Evolutionary conservation across 352 stramenopile species (phyloP), one percentile per base, ranked within the genome.

Genomic region (Blastocystis hominis): DNA sequence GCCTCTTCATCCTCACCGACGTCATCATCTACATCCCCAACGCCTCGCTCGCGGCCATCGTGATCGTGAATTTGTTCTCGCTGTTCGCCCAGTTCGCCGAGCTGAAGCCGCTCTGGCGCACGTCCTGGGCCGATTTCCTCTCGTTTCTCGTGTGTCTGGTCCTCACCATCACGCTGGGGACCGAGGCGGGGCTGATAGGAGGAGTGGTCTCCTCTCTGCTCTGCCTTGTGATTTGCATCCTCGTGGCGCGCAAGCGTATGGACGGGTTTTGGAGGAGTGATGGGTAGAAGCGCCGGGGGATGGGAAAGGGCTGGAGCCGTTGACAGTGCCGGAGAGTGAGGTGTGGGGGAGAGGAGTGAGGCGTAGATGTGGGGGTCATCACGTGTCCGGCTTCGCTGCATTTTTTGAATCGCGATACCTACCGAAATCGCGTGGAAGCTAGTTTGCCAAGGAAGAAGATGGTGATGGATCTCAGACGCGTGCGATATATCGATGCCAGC

Each of bases 1-100:
- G 62, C 44, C 47, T 87, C 15, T 87, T 77, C 34, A 15, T 87
- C 3, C 77, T 87, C 40, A 87, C 77, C 15, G 59, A 69, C 53
- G 61, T 87, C n/a, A 78, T 87, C 44, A 87, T 63, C 10, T 87
- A 50, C 56, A 75, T 87, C 42, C 77, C 77, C 20, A 87, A 87
- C 55, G 66, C 62, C 50, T 78, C 77, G 6, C 47, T 87, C 20
- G 77, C 77, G 15, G 77, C 77, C 6, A 78, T 87, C 42, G 77
- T 87, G 13, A 54, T 78, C 20, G 66, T 87, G 53, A 87, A 87
- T 46, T 44, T 87, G 20, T 68, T 87, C 38, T 87, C 77, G 2
- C 77, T 87, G 13, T 87, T 87, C 61, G 38, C 47, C 47, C 42
- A 87, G 61, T 87, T 87, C 47, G 9, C 15, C 13, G 66, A 87